Base-by-base conservation (phyloP, 805 yeast species). In the Kazachstania africana region DNA sequence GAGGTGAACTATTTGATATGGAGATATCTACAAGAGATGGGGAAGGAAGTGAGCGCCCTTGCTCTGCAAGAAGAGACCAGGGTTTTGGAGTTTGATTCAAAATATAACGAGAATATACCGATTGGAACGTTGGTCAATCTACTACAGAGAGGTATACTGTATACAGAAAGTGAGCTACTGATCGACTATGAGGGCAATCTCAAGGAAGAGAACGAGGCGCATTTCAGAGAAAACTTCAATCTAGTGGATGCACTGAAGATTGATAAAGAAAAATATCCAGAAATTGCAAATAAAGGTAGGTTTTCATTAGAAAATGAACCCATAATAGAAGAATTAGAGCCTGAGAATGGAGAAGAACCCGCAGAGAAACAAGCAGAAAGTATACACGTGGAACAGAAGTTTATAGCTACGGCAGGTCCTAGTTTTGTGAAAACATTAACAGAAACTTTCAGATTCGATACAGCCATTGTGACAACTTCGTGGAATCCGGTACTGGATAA, bases 1-100 rank as follows among this genome's bases (percentile, higher is more conserved):
- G 94, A 85, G 56, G 69, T 88, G 33, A 91, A 88, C 62, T 88
- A 88, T 51, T 67, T 91, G 44, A 72, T 88, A 33, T 91, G 95
- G 95, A 62, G 96, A 38, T 91, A 88, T 49, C 65, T 85, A 24
- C 94, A 84, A 49, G 97, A 91, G 53, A 63, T 77, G 5, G 93
- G 93, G 3, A 64, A 53, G 24, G 87, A 81, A 31, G 65, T 82
- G 14, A 65, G 91, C 2, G 85, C 94, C 0, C 73, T 68, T 46
- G 93, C 95, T 0, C 57, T 91, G 18, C 82, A 79, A 39, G 78
- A 80, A 42, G 87, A 81, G 42, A 63, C 88, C 1, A 59, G 67
- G 14, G 76, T 80, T 8, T 64, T 71, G 38, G 63, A 65, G 14
- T 67, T 70, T 37, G 94, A 75, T 28, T 51, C 53, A 3, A 57